phyloP scores from a whole-genome alignment of 768 basidiomycete species.

The Rhodotorula taiwanensis region DNA sequence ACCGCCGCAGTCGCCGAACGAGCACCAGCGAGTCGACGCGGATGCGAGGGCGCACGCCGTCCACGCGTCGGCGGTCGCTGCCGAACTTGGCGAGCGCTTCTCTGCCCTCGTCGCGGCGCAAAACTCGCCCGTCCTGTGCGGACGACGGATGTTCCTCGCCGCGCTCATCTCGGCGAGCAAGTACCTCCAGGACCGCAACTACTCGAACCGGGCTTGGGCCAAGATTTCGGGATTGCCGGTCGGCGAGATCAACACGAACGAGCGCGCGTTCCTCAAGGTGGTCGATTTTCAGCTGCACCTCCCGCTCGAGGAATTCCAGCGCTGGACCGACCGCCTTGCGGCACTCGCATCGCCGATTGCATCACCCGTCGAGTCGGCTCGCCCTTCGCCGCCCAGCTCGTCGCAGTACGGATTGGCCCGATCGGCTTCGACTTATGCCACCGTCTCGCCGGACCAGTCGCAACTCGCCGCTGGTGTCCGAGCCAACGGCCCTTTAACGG shows the following conservation, averaged over 20 bases:
- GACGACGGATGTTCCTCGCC: slow-evolving; percentile 79
- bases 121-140: slow-evolving; percentile 57
- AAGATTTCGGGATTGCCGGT: slow-evolving; percentile 83
- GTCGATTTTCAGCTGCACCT: slow-evolving; percentile 53
- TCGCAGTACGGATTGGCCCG: slow-evolving; percentile 14
- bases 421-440: slow-evolving; percentile 14
- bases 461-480: slow-evolving; percentile 1
- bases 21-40: not conserved
- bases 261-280: slow-evolving; percentile 76
- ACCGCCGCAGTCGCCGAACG: slow-evolving; percentile 22
- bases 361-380: not conserved
- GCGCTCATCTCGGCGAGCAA: slow-evolving; percentile 83
- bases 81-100: slow-evolving; percentile 5
- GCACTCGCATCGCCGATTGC: slow-evolving; percentile 1
- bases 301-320: slow-evolving; percentile 33
- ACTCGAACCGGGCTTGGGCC: slow-evolving; percentile 89
- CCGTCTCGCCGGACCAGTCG: not conserved
- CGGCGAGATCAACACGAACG: slow-evolving; percentile 78
- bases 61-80: not conserved
- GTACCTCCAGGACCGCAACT: slow-evolving; percentile 86
- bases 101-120: slow-evolving; percentile 8
- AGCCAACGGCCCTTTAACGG: not conserved
- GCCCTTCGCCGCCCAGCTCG: not conserved
- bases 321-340: slow-evolving; percentile 34
- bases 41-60: not conserved